Evolutionary conservation across 2,329 filamentous ascomycete genomes (phyloP).

Genomic region (Thielaviopsis cerberus): DNA sequence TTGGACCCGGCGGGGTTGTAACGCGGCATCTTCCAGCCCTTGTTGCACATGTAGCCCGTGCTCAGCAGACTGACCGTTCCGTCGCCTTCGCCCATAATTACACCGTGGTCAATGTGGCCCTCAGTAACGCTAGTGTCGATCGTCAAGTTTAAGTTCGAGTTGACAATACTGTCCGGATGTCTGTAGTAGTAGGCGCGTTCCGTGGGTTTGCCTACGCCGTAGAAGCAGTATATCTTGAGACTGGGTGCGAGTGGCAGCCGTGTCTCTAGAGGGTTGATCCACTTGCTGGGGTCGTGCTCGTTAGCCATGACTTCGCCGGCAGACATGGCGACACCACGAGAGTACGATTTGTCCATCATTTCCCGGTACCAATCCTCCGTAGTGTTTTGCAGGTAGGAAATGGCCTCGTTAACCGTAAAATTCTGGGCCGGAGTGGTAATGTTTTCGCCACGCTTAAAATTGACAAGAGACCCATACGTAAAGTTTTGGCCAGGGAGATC

Average conservation of each 20-base stretch:
- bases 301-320: slow-evolving; percentile 63
- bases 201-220: slow-evolving; percentile 82
- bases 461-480: slow-evolving; percentile 66
- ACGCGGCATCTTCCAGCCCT: slow-evolving; percentile 79
- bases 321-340: slow-evolving; percentile 71
- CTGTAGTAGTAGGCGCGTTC: slow-evolving; percentile 88
- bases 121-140: slow-evolving; percentile 48
- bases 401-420: slow-evolving; percentile 58
- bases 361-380: slow-evolving; percentile 73
- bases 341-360: slow-evolving; percentile 58
- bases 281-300: slow-evolving; percentile 59
- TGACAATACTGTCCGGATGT: slow-evolving; percentile 39
- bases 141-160: slow-evolving; percentile 54
- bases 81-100: slow-evolving; percentile 90
- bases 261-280: slow-evolving; percentile 87
- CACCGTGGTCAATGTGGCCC: slow-evolving; percentile 58
- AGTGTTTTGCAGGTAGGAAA: slow-evolving; percentile 60
- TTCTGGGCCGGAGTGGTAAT: slow-evolving; percentile 50
- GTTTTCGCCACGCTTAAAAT: slow-evolving; percentile 54
- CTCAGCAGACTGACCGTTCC: slow-evolving; percentile 89
- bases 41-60: slow-evolving; percentile 89
- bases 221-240: slow-evolving; percentile 94
- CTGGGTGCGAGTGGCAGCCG: slow-evolving; percentile 71
- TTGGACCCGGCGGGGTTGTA: slow-evolving; percentile 77
- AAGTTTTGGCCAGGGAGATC: slow-evolving; percentile 54